Evolutionary conservation across 768 basidiomycete genomes (phyloP).

Genomic region (Panaeolus cyanescens): DNA sequence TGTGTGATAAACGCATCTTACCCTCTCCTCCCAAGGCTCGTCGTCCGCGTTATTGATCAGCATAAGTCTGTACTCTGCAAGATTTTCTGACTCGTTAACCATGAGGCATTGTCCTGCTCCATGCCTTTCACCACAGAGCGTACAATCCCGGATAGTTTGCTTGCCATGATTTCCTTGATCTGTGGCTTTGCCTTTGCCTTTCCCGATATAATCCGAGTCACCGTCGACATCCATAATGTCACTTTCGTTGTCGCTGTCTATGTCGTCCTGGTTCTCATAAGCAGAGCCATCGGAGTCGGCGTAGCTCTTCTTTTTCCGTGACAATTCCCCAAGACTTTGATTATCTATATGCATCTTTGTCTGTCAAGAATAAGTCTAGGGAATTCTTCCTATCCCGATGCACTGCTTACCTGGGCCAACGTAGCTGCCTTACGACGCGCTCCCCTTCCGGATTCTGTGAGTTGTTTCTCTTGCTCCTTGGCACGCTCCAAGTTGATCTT

Average conservation of each 20-base stretch:
- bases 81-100: constrained; percentile 64
- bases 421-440: constrained; percentile 76
- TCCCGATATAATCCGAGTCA: background rate
- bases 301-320: constrained; percentile 12
- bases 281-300: constrained; percentile 4
- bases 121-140: constrained; percentile 62
- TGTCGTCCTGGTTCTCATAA: constrained; percentile 10
- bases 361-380: constrained; percentile 17
- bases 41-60: constrained; percentile 63
- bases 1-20: constrained; percentile 30
- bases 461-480: constrained; percentile 42
- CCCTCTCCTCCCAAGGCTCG: constrained; percentile 68
- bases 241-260: constrained; percentile 5
- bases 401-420: constrained; percentile 39
- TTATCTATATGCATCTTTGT: constrained; percentile 31
- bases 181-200: constrained; percentile 8
- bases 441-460: constrained; percentile 69
- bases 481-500: constrained; percentile 47
- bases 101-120: constrained; percentile 58
- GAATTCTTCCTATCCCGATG: background rate
- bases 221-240: constrained; percentile 14
- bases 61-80: constrained; percentile 71
- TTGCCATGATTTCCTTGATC: constrained; percentile 14
- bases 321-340: constrained; percentile 3
- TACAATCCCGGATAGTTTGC: constrained; percentile 40